Evolutionary conservation across 2,329 filamentous ascomycete species (phyloP), one percentile per base, ranked within the genome.

Genomic region (Colletotrichum sp.): DNA sequence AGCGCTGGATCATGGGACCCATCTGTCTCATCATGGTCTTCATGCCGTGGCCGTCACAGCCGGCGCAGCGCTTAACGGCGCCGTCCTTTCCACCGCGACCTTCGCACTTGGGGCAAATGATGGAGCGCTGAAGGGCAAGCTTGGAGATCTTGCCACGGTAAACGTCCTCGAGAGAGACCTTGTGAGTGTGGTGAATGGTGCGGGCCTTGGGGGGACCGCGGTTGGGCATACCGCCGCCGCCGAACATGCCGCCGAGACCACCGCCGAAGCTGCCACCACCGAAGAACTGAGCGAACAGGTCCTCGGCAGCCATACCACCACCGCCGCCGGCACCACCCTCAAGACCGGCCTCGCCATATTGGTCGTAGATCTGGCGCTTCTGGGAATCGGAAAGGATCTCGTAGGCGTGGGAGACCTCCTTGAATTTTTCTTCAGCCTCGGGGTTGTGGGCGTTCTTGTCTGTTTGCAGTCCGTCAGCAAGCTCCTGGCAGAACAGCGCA

Each of bases 1-100:
- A 99, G 74, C 97, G 95, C 89, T 99, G 97, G 81, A 99, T 98
- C 97, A 99, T 99, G 76, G 97, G 97, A 67, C 97, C 97, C 96
- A 99, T 98, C 88, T 99, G 97, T 84, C 97, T 94, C 97, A 99
- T 98, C 96, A 99, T 98, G 55, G 95, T 98, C 94, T 98, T 98
- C 95, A 98, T 98, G 86, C 97, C 97, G 78, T 94, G 92, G 79
- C 97, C 97, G 82, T 98, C 95, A 85, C 97, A 99, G 82, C 95
- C 94, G 55, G 92, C 83, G 87, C 97, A 99, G 82, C 94, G 95
- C 89, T 96, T 96, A 79, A 98, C 96, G n/a, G 97, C 95, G 78
- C 97, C 97, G 79, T 98, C 96, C 89, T 99, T 99, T 79, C 97
- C 97, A 82, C 97, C 97, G 76, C 96, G 93, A 78, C 97, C 97